Percentiles rank a stretch among this genome's conserved stretches.
phyloP scores from a whole-genome alignment of 2,329 filamentous ascomycete genomes.

The Cladosporium sp. region DNA sequence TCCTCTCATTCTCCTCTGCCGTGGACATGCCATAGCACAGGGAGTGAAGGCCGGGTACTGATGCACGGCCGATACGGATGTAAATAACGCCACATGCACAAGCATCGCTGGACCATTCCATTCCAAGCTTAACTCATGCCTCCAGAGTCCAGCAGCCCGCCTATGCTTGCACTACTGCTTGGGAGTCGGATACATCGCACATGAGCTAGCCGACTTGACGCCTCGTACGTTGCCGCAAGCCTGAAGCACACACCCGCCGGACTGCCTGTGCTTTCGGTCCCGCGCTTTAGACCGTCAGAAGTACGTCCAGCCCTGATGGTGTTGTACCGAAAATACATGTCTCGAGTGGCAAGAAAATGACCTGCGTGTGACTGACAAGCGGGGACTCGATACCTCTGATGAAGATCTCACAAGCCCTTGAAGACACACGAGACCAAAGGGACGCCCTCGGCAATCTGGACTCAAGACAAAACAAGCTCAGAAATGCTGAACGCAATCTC shows the following conservation, averaged over 20 bases:
- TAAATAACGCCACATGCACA: slow-evolving; percentile 17
- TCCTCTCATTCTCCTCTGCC: background rate
- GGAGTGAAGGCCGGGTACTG: background rate
- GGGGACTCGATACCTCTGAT: background rate
- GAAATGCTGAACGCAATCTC: slow-evolving; percentile 10
- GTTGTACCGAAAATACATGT: background rate
- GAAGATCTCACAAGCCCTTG: background rate
- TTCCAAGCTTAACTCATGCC: slow-evolving; percentile 13
- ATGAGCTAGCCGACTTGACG: slow-evolving; percentile 10
- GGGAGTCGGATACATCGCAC: background rate
- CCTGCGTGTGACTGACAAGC: background rate
- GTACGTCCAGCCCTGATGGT: background rate
- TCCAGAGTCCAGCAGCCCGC: background rate
- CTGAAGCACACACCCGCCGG: background rate
- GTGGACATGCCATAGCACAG: background rate
- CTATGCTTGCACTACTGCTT: background rate
- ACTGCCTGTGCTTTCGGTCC: background rate
- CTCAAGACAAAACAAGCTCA: slow-evolving; percentile 5
- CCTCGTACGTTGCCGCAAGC: background rate
- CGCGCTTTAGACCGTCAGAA: slow-evolving; percentile 10
- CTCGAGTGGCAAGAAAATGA: background rate
- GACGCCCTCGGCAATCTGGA: slow-evolving; percentile 12
- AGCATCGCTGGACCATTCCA: slow-evolving; percentile 11
- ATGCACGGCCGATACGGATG: slow-evolving; percentile 10
- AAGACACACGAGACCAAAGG: background rate